Evolutionary conservation across 352 stramenopile species (phyloP), one percentile per base, ranked within the genome.

Genomic region (Phytophthora hybrid): DNA sequence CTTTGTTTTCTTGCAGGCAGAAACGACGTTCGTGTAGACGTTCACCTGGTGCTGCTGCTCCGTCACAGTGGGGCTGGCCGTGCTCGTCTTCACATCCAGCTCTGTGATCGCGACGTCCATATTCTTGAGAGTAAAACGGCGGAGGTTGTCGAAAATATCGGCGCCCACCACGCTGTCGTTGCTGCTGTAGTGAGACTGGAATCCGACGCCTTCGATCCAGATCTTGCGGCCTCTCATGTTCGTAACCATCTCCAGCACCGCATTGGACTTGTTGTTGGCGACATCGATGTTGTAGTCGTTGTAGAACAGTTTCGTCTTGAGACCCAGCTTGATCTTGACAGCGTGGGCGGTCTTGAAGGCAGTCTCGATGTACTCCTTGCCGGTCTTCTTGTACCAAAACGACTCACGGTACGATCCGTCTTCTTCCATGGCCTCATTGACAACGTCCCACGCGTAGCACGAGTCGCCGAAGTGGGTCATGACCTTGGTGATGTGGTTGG

Each of bases 331-430:
- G 9, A 44, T 31, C 65, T 60, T 77, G 65, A 74, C 65, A 19
- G 59, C 59, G 21, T 52, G 66, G 23, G 71, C 65, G 5, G 71
- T 59, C 39, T 52, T 69, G 65, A 59, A 77, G 14, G 71, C 71
- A 21, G 59, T 60, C n/a, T 21, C 59, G 46, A 77, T 70, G 59
- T 74, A 77, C 7, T 74, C 71, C 11, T 60, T 66, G 26, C 71
- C 71, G 2, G 65, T 66, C 59, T 61, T 70, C 19, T 60, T 73
- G 65, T 74, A 77, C 71, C 71, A 77, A 34, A 77, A 77, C 10
- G 71, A 74, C 46, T 68, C 41, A 18, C 71, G 71, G 46, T 74
- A 74, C 47, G 47, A 65, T 1, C 47, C 71, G 54, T 77, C 65
- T 10, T 77, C 71, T 21, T 41, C 59, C 29, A 77, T 63, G n/a